These are phyloP conservation scores for Iberis pinnata DNA, from an alignment of 345 rosid species.

Conservation along the genomic window DNA sequence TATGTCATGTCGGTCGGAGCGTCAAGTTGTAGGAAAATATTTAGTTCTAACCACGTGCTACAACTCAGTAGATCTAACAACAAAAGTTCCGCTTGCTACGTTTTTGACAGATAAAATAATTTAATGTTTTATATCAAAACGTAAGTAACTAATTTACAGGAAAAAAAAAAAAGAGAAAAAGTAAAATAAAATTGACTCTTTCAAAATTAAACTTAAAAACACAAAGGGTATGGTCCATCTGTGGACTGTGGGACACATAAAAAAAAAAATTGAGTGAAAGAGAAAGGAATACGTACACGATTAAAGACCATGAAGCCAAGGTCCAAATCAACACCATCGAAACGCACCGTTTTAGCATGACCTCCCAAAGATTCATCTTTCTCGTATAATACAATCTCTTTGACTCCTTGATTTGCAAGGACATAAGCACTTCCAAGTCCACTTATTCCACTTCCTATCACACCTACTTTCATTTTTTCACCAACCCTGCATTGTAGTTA, in stretches of 20 bases:
- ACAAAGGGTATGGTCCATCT: slow-evolving; percentile 18
- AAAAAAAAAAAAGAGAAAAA: background rate
- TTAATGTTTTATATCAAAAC: too few relatives aligned
- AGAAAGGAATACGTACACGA: slow-evolving; percentile 37
- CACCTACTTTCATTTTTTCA: slow-evolving; percentile 45
- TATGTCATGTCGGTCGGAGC: too few relatives aligned
- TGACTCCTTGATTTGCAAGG: slow-evolving; percentile 35
- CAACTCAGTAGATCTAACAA: too few relatives aligned
- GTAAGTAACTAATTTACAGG: too few relatives aligned
- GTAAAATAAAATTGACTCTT: background rate
- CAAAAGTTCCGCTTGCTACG: too few relatives aligned
- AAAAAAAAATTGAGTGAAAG: background rate
- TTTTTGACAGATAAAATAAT: too few relatives aligned
- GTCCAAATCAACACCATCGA: slow-evolving; percentile 52
- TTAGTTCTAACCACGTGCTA: too few relatives aligned
- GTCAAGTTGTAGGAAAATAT: too few relatives aligned
- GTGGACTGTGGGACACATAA: background rate
- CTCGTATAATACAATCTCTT: slow-evolving; percentile 53
- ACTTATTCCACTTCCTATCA: slow-evolving; percentile 60
- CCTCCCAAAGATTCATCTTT: slow-evolving; percentile 57
- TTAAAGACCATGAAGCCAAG: slow-evolving; percentile 71
- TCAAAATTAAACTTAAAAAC: background rate
- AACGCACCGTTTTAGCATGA: slow-evolving; percentile 50
- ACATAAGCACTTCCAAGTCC: slow-evolving; percentile 53
- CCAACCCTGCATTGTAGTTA: too few relatives aligned